phyloP scores from a whole-genome alignment of 306 rosid species.

The Cicer pinnatifidum region DNA sequence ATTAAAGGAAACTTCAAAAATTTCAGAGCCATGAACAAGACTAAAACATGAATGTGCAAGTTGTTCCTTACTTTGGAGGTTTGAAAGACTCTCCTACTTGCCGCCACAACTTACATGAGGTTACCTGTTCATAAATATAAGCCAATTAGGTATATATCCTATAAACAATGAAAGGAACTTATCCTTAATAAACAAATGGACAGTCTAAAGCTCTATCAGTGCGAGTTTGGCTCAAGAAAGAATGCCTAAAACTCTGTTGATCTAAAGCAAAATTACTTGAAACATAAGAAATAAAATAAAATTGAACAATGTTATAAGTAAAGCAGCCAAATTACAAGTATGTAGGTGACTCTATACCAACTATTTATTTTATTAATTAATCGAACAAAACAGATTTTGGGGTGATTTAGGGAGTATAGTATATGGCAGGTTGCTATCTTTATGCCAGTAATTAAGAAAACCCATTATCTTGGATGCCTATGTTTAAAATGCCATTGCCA shows the following conservation, averaged over 20 bases:
- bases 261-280: constrained; percentile 30
- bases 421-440: constrained; percentile 23
- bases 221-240: constrained; percentile 35
- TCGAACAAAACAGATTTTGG: constrained; percentile 31
- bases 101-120: constrained; percentile 94
- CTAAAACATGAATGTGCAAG: constrained; percentile 28
- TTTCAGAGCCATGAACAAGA: constrained; percentile 33
- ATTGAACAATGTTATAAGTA: constrained; percentile 3
- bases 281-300: constrained; percentile 24
- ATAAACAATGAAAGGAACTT: constrained; percentile 41
- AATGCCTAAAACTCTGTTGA: constrained; percentile 3
- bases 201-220: constrained; percentile 2
- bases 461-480: constrained; percentile 16
- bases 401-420: constrained; percentile 1
- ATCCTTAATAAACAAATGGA: constrained; percentile 35
- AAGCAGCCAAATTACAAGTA: constrained; percentile 20
- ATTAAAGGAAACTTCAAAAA: constrained; percentile 20
- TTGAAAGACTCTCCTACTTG: constrained; percentile 99
- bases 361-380: not conserved
- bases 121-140: constrained; percentile 68
- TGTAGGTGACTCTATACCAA: constrained; percentile 18
- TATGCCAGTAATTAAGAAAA: not conserved
- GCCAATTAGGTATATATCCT: constrained; percentile 40
- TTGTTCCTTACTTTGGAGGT: constrained; percentile 89
- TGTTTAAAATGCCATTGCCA: constrained; percentile 12